A percentile compares a stretch with the other conserved stretches of the same genome.
phyloP scores from a whole-genome alignment of 108 stramenopile species.

The Halocafeteria seosinensis region DNA sequence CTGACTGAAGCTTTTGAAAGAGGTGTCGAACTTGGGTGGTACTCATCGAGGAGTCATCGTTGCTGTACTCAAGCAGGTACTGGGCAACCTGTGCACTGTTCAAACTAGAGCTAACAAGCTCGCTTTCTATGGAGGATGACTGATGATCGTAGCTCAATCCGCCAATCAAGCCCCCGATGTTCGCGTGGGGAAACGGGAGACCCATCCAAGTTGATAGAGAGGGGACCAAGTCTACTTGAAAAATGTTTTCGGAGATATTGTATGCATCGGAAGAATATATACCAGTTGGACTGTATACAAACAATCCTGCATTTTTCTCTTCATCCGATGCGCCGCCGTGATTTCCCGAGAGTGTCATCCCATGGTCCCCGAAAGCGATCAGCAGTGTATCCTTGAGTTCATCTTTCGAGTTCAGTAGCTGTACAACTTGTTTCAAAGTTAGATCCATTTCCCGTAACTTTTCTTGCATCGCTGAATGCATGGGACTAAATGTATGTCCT shows the following conservation, averaged over 20 bases:
- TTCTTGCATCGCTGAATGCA: conserved; percentile 55
- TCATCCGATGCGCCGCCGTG: conserved; percentile 88
- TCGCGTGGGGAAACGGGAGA: conserved; percentile 77
- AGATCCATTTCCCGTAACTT: conserved; percentile 76
- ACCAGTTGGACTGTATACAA: conserved; percentile 41
- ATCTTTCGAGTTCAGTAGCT: conserved; percentile 37
- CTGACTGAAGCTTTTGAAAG: no score
- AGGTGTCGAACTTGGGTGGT: no score
- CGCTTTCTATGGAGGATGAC: no score
- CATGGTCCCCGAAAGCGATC: conserved; percentile 69
- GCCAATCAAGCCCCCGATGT: conserved; percentile 66
- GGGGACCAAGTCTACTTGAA: conserved; percentile 84
- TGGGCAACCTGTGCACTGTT: no score
- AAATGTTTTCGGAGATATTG: neutral
- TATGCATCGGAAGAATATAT: conserved; percentile 13
- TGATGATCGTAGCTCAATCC: conserved; percentile 33
- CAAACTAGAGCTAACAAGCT: no score
- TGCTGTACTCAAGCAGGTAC: no score
- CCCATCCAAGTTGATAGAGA: conserved; percentile 68
- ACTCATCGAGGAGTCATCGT: no score
- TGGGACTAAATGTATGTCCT: conserved; percentile 82
- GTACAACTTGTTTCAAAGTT: conserved; percentile 39
- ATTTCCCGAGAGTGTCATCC: conserved; percentile 95
- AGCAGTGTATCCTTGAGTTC: conserved; percentile 26
- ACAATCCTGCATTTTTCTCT: conserved; percentile 73